Base-by-base conservation (phyloP, 371 early-diverging fungal genomes). In the Apophysomyces sp. region DNA sequence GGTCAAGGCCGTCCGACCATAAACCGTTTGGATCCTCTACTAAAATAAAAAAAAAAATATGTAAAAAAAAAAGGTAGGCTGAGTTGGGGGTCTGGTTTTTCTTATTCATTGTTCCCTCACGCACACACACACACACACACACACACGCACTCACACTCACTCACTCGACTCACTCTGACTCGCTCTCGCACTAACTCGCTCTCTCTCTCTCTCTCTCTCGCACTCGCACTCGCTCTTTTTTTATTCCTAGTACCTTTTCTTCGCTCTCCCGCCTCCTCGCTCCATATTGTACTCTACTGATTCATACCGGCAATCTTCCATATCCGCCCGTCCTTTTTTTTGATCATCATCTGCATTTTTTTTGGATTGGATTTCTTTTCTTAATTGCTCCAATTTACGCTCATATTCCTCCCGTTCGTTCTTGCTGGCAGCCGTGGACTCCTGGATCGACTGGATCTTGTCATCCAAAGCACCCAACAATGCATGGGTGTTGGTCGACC, bases 401-500 rank as follows among this genome's bases (percentile, higher is more conserved):
- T 74, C 72, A 66, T 83, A 84, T 0, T 76, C 77, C 11, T 81
- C 80, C 13, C 70, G 71, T 16, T 73, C 74, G n/a, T 68, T 73
- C 63, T 87, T 85, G 63, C 90, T 87, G 57, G 76, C 74, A 34
- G 76, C 75, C 11, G 82, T 82, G 18, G 79, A 66, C 9, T 74
- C 81, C 57, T 78, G 72, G 32, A 92, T 81, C 16, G 78, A 78
- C 0, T 56, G 80, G 62, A 95, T 85, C 68, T 83, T 82, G 36
- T 73, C 67, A 63, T 89, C 90, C 31, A 94, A 82, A 7, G 86
- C 87, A n/a, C 69, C 71, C 59, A 90, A 66, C 44, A 92, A 76
- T 30, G 78, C 80, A 52, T 73, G 67, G 3, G 86, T 84, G 6
- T 73, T 81, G 15, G 60, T 58, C 24, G 81, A 89, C 92, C 93